phyloP scores from a whole-genome alignment of 495 filamentous ascomycete genomes.

The Xylaria intraflava region DNA sequence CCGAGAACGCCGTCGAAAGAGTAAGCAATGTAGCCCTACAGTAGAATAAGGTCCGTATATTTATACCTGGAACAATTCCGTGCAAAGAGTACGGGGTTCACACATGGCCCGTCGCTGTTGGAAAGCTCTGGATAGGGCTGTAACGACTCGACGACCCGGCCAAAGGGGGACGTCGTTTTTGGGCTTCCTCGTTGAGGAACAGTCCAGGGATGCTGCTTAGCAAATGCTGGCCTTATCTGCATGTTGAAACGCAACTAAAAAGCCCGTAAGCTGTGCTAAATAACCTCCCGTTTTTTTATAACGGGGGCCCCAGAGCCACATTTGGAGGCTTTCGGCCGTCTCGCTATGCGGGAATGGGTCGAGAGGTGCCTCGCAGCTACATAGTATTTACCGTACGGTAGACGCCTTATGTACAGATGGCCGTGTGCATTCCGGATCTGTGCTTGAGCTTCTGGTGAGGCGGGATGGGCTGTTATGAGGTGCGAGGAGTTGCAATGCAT shows the following conservation, averaged over 20 bases:
- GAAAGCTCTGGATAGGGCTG: neutral
- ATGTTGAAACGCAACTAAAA: too few species aligned
- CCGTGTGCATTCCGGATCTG: neutral
- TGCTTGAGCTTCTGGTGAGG: neutral
- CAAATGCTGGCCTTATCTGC: too few species aligned
- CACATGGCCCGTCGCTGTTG: neutral
- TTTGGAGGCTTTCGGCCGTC: neutral
- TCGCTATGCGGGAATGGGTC: slow-evolving; percentile 1
- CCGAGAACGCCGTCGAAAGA: too few species aligned
- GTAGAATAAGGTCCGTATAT: too few species aligned
- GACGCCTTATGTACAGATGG: too few species aligned
- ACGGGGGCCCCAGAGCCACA: neutral
- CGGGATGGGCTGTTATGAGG: neutral
- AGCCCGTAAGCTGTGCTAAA: too few species aligned
- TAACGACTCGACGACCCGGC: neutral
- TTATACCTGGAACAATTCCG: neutral
- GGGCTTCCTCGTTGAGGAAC: too few species aligned
- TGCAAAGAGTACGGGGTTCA: neutral
- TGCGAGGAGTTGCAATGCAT: slow-evolving; percentile 6
- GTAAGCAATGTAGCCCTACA: too few species aligned
- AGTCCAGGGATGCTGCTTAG: neutral
- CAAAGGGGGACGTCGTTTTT: too few species aligned
- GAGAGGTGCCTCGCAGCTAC: slow-evolving; percentile 6
- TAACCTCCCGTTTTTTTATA: too few species aligned
- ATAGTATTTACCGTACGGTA: neutral